Conservation (phyloP, 1,284 basidiomycete genomes). For the Caloboletus inedulis region DNA sequence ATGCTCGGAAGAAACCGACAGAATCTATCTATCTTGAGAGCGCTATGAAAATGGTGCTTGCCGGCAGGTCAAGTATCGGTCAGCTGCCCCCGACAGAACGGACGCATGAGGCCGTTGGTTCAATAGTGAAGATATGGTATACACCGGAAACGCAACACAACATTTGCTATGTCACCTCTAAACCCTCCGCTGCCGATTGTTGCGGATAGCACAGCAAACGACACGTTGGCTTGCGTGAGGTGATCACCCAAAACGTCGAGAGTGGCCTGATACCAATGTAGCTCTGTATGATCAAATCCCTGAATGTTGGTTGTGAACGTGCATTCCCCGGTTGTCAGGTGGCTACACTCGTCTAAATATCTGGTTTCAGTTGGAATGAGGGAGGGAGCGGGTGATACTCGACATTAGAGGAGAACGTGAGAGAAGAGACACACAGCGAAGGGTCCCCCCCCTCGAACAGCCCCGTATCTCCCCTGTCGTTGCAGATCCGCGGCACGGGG, state of each 20-base stretch:
- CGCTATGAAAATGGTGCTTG: neutral
- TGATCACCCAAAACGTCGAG: conserved; percentile 42
- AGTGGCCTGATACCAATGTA: conserved; percentile 36
- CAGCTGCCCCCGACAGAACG: neutral
- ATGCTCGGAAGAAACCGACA: conserved; percentile 1
- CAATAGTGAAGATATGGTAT: neutral
- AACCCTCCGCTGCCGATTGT: conserved; percentile 36
- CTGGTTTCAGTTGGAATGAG: conserved; percentile 30
- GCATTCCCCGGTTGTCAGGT: conserved; percentile 37
- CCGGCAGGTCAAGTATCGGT: neutral
- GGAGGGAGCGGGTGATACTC: conserved; percentile 37
- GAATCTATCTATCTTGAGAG: neutral
- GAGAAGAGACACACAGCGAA: conserved; percentile 35
- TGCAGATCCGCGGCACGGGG: conserved; percentile 10
- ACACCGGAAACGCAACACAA: conserved; percentile 24
- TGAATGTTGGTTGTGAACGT: conserved; percentile 34
- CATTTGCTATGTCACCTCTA: conserved; percentile 30
- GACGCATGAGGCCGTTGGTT: neutral
- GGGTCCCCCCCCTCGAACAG: conserved; percentile 41
- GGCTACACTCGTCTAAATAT: conserved; percentile 34
- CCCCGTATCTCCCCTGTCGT: conserved; percentile 3
- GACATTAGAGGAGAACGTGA: conserved; percentile 40
- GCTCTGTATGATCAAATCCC: conserved; percentile 17
- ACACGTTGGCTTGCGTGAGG: conserved; percentile 42
- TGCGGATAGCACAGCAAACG: conserved; percentile 42